Evolutionary conservation across 163 green algal genomes (phyloP).

Genomic region (Chlamydomonas reinhardtii): DNA sequence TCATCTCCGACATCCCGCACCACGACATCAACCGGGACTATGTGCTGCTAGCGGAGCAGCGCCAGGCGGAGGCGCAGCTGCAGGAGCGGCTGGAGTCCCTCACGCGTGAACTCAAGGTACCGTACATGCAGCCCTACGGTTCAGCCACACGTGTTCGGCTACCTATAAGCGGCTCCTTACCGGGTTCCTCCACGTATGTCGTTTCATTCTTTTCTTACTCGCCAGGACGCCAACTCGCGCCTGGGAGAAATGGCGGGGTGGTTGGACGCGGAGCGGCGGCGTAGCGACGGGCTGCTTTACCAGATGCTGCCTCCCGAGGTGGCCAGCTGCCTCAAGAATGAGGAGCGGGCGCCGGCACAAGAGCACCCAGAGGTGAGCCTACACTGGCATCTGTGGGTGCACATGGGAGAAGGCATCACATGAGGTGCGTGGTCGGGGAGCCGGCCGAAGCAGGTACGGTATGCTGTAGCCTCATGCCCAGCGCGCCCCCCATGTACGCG

Average conservation of each 20-base stretch:
- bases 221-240: neutral
- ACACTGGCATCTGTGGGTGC: too few species aligned
- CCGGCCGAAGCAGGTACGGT: too few species aligned
- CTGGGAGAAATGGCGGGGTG: neutral
- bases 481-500: too few species aligned
- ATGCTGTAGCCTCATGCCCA: too few species aligned
- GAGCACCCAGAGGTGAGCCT: constrained; percentile 28
- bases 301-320: constrained; percentile 37
- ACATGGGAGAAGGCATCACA: too few species aligned
- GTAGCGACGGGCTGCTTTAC: constrained; percentile 27
- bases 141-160: too few species aligned
- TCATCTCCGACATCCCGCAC: constrained; percentile 29
- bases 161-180: too few species aligned
- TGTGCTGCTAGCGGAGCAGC: constrained; percentile 46
- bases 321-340: neutral
- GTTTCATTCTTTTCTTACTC: too few species aligned
- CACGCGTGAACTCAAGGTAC: constrained; percentile 25
- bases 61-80: constrained; percentile 22
- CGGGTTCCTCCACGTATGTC: too few species aligned
- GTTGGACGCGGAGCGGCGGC: constrained; percentile 31
- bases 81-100: constrained; percentile 43
- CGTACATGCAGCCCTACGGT: too few species aligned
- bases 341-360: neutral
- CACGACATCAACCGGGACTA: constrained; percentile 42
- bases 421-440: too few species aligned